Evolutionary conservation across 1,284 basidiomycete species (phyloP).

Genomic region (Filobasidium uniguttulatum): DNA sequence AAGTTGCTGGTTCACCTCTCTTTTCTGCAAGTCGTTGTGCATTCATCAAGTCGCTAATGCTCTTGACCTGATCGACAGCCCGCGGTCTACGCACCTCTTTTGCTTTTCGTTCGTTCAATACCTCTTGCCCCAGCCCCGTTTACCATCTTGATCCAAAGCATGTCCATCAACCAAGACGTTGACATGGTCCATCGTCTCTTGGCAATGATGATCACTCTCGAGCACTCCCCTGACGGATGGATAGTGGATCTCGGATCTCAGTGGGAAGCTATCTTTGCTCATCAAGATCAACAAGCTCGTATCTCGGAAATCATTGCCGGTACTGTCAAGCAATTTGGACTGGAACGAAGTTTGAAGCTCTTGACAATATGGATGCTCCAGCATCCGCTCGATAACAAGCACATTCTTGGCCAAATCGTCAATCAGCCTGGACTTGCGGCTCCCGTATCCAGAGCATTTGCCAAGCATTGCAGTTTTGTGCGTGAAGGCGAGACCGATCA

Average conservation of each 20-base stretch:
- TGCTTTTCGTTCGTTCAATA: slow-evolving; percentile 31
- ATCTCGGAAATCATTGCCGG: slow-evolving; percentile 21
- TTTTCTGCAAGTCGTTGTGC: not conserved
- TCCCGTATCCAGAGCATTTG: slow-evolving; percentile 19
- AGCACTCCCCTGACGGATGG: slow-evolving; percentile 26
- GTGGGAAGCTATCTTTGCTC: slow-evolving; percentile 19
- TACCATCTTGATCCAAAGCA: slow-evolving; percentile 23
- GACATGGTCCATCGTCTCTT: slow-evolving; percentile 30
- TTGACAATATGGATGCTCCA: slow-evolving; percentile 7
- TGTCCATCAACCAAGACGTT: slow-evolving; percentile 27
- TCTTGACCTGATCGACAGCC: slow-evolving; percentile 19
- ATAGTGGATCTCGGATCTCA: slow-evolving; percentile 8
- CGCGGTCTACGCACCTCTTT: slow-evolving; percentile 33
- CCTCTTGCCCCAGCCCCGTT: slow-evolving; percentile 31
- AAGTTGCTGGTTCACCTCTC: slow-evolving; percentile 16
- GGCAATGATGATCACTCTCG: slow-evolving; percentile 31
- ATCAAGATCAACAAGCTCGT: slow-evolving; percentile 4
- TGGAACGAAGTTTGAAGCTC: slow-evolving; percentile 17
- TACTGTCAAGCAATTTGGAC: slow-evolving; percentile 29
- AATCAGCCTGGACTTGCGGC: slow-evolving; percentile 21
- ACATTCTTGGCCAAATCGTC: slow-evolving; percentile 19
- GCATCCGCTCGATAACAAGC: slow-evolving; percentile 12
- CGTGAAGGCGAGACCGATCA: slow-evolving; percentile 13
- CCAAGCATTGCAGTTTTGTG: slow-evolving; percentile 19
- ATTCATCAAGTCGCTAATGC: not conserved